A percentile compares a stretch with the other conserved stretches of the same genome.
Evolutionary conservation across 73 alveolate genomes (phyloP).

Genomic region (Blepharisma japonicum): DNA sequence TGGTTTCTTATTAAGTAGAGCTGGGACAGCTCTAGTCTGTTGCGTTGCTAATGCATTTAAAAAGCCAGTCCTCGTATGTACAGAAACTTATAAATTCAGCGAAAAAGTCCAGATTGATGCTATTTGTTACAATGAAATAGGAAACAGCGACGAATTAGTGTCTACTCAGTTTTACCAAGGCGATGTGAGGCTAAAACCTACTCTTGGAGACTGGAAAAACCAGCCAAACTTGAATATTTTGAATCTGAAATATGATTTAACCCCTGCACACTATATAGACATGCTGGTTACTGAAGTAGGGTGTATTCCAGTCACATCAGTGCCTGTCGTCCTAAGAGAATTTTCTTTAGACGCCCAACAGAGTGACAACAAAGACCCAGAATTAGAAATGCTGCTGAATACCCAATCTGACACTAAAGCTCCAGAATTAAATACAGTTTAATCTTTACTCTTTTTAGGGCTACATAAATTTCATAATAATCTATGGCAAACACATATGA

Average conservation of each 20-base stretch:
- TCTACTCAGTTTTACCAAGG: slow-evolving; percentile 22
- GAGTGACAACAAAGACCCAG: too few species aligned
- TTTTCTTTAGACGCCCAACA: background rate
- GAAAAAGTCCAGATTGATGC: slow-evolving; percentile 56
- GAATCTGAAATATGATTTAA: slow-evolving; percentile 58
- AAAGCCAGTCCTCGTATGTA: slow-evolving; percentile 54
- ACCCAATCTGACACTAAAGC: too few species aligned
- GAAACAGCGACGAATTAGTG: background rate
- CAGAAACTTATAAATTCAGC: slow-evolving; percentile 58
- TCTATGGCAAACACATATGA: background rate
- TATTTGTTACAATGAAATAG: slow-evolving; percentile 34
- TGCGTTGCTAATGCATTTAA: slow-evolving; percentile 54
- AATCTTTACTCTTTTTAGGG: too few species aligned
- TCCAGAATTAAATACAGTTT: too few species aligned
- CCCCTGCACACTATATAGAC: slow-evolving; percentile 56
- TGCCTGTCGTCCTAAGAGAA: slow-evolving; percentile 59
- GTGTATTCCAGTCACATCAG: slow-evolving; percentile 52
- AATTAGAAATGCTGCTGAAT: too few species aligned
- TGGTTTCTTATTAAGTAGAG: slow-evolving; percentile 55
- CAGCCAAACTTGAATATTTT: slow-evolving; percentile 32
- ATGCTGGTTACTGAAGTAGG: slow-evolving; percentile 66
- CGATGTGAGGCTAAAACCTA: background rate
- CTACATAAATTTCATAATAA: too few species aligned
- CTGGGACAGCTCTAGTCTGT: slow-evolving; percentile 54
- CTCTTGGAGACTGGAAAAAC: background rate